Evolutionary conservation across 495 filamentous ascomycete genomes (phyloP).

Genomic region (Xeromyces bisporus): DNA sequence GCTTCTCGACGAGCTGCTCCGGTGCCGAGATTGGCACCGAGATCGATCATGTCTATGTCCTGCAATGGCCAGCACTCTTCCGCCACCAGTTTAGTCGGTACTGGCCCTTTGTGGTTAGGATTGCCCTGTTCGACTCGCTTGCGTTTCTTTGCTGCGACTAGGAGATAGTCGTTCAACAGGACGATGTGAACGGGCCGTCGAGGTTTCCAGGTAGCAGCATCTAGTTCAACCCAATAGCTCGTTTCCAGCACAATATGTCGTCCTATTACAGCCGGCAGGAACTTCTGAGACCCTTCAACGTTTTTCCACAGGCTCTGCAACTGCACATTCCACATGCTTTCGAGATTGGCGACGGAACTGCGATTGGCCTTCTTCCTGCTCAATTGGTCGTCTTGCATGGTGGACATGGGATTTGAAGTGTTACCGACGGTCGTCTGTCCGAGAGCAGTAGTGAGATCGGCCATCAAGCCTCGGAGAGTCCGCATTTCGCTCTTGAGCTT

Average conservation of each 20-base stretch:
- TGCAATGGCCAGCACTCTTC: conserved; percentile 89
- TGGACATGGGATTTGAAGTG: conserved; percentile 25
- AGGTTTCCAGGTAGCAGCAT: conserved; percentile 92
- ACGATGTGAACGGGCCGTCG: conserved; percentile 72
- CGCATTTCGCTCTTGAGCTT: conserved; percentile 96
- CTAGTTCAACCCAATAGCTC: conserved; percentile 82
- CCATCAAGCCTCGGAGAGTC: conserved; percentile 69
- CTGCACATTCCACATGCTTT: conserved; percentile 86
- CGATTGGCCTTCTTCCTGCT: conserved; percentile 32
- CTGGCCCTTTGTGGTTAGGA: conserved; percentile 34
- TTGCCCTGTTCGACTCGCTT: conserved; percentile 57
- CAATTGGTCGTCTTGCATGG: conserved; percentile 30
- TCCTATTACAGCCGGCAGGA: conserved; percentile 75
- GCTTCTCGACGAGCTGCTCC: conserved; percentile 36
- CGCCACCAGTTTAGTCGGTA: conserved; percentile 66
- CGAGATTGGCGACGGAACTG: conserved; percentile 72
- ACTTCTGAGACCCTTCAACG: conserved; percentile 93
- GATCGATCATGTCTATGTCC: conserved; percentile 85
- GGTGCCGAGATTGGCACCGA: conserved; percentile 45
- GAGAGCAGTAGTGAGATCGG: conserved; percentile 67
- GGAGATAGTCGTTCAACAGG: conserved; percentile 83
- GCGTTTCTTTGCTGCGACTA: conserved; percentile 82
- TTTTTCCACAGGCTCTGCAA: conserved; percentile 70
- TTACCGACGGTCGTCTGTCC: conserved; percentile 44
- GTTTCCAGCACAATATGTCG: conserved; percentile 85